phyloP scores from a whole-genome alignment of 2,329 filamentous ascomycete species.

The Cercospora zeae-maydis region DNA sequence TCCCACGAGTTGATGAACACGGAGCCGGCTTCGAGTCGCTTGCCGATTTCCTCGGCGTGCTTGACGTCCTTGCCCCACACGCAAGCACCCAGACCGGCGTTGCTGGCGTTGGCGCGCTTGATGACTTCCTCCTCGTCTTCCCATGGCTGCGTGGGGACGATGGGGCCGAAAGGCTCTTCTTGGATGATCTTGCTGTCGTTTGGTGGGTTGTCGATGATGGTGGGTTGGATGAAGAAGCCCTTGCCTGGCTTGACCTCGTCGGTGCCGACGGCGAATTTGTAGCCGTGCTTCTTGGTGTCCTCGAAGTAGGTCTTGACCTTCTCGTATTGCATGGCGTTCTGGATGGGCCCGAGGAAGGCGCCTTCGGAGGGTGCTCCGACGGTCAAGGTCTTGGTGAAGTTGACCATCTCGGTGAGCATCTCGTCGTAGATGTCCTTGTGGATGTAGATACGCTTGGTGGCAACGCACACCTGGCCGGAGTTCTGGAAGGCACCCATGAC shows the following conservation, averaged over 20 bases:
- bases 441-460: constrained; percentile 56
- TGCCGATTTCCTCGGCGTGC: constrained; percentile 48
- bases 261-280: constrained; percentile 54
- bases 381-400: constrained; percentile 45
- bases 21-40: constrained; percentile 51
- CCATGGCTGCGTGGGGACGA: constrained; percentile 48
- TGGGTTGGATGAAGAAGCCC: constrained; percentile 43
- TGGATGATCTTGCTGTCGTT: constrained; percentile 40
- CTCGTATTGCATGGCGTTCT: constrained; percentile 57
- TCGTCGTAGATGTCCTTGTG: constrained; percentile 52
- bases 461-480: constrained; percentile 56
- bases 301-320: constrained; percentile 45
- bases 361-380: constrained; percentile 42
- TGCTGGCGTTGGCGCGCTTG: constrained; percentile 47
- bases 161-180: constrained; percentile 53
- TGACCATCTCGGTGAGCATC: constrained; percentile 49
- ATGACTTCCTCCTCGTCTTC: constrained; percentile 48
- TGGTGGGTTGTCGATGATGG: constrained; percentile 48
- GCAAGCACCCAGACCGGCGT: constrained; percentile 52
- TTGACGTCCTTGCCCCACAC: constrained; percentile 53
- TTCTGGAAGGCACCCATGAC: constrained; percentile 56
- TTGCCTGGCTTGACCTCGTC: constrained; percentile 45
- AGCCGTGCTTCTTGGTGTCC: constrained; percentile 39
- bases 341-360: constrained; percentile 55
- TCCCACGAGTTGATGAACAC: constrained; percentile 55